Evolutionary conservation across 192 early-diverging fungal species (phyloP).

Genomic region (Gamsiella multidivaricata): DNA sequence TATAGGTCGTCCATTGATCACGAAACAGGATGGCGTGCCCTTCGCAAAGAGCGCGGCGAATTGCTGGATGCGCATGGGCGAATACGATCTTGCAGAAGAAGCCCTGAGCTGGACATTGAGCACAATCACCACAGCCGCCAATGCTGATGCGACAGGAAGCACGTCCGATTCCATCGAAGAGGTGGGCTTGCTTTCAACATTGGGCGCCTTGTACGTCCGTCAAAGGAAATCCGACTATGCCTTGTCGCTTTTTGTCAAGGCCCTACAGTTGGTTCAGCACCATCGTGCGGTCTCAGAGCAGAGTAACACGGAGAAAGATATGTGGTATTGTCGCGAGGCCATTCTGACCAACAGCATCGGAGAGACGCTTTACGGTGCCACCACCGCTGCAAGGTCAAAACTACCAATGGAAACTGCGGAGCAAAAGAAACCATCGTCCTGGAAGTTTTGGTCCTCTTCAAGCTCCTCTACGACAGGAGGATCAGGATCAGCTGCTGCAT

Average conservation of each 20-base stretch:
- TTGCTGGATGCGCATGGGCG: slow-evolving; percentile 49
- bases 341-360: slow-evolving; percentile 65
- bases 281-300: neutral
- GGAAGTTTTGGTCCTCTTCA: slow-evolving; percentile 47
- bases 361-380: slow-evolving; percentile 59
- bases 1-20: slow-evolving; percentile 19
- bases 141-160: neutral
- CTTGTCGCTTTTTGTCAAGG: slow-evolving; percentile 58
- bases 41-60: slow-evolving; percentile 35
- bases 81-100: slow-evolving; percentile 42
- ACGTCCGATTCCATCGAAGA: slow-evolving; percentile 18
- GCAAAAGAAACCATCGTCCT: slow-evolving; percentile 23
- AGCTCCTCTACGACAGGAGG: neutral
- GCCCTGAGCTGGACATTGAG: slow-evolving; percentile 57
- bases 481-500: neutral
- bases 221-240: slow-evolving; percentile 60
- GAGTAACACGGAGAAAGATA: neutral
- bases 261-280: slow-evolving; percentile 53
- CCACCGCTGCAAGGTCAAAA: neutral
- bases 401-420: neutral
- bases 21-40: slow-evolving; percentile 19
- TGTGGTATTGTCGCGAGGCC: slow-evolving; percentile 60
- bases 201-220: slow-evolving; percentile 64
- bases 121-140: slow-evolving; percentile 4
- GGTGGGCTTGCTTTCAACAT: slow-evolving; percentile 34